Evolutionary conservation across 768 basidiomycete genomes (phyloP).

Genomic region (Trametes punicea): DNA sequence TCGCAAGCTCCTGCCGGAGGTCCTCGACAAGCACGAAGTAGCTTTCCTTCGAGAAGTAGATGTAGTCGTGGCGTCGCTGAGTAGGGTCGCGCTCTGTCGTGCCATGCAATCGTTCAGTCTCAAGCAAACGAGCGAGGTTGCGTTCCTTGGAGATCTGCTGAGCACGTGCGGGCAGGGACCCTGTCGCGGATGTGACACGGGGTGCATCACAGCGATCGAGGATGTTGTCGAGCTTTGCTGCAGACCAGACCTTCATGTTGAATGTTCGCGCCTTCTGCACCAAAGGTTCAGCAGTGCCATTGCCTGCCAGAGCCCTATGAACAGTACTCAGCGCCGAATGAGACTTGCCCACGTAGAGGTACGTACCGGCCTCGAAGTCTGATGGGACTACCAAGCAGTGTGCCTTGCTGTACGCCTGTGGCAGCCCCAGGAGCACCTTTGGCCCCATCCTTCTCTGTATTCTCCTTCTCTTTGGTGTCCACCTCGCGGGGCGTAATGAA

Average conservation of each 20-base stretch:
- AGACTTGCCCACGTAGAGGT: neutral
- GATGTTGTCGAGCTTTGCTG: constrained; percentile 68
- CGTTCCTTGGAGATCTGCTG: constrained; percentile 34
- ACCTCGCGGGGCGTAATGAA: constrained; percentile 57
- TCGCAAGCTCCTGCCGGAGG: constrained; percentile 74
- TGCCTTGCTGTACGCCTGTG: constrained; percentile 27
- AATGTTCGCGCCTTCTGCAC: constrained; percentile 64
- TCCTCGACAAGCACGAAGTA: constrained; percentile 93
- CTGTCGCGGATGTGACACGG: constrained; percentile 28
- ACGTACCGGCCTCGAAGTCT: constrained; percentile 57
- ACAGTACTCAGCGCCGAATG: neutral
- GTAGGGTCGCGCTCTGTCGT: constrained; percentile 87
- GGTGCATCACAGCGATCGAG: constrained; percentile 58
- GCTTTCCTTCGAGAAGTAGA: constrained; percentile 74
- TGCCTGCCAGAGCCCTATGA: constrained; percentile 16
- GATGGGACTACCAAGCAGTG: constrained; percentile 58
- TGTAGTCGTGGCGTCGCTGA: constrained; percentile 82
- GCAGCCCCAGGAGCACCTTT: constrained; percentile 22
- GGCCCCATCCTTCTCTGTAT: constrained; percentile 53
- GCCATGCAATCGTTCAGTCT: constrained; percentile 83
- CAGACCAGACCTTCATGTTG: constrained; percentile 85
- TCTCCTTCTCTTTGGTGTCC: constrained; percentile 77
- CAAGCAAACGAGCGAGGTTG: constrained; percentile 59
- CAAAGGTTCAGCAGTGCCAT: constrained; percentile 39
- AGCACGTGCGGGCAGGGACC: constrained; percentile 29